These are phyloP conservation scores for Acanthamoeba royreba DNA, from an alignment of 208 protist species.

Conservation along the genomic window DNA sequence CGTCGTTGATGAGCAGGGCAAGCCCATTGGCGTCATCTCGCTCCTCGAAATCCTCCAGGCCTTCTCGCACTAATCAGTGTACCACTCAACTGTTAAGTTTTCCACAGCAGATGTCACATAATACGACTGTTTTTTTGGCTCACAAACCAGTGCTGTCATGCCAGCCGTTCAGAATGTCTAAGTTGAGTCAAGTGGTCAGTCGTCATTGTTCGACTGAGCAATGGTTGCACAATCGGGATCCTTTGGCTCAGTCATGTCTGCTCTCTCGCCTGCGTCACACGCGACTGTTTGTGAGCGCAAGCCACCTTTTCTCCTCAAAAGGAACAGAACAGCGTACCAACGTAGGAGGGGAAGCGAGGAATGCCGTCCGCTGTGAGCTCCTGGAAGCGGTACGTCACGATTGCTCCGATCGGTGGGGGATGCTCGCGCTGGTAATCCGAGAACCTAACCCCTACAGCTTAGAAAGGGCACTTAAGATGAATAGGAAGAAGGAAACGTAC, in stretches of 20 bases:
- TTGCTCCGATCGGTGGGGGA: constrained; percentile 68
- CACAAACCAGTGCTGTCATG: background rate
- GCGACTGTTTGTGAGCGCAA: too few relatives aligned
- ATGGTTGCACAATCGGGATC: background rate
- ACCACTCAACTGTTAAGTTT: background rate
- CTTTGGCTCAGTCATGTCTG: constrained; percentile 17
- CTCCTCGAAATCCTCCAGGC: background rate
- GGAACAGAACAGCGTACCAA: too few relatives aligned
- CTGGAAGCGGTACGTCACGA: constrained; percentile 77
- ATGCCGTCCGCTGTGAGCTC: constrained; percentile 72
- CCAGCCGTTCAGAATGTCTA: background rate
- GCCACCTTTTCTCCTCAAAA: too few relatives aligned
- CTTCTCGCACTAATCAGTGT: background rate
- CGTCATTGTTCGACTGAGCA: background rate
- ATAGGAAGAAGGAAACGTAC: background rate
- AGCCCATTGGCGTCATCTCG: constrained; percentile 2
- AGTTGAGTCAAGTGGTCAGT: too few relatives aligned
- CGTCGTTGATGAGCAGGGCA: background rate
- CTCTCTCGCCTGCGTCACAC: constrained; percentile 38
- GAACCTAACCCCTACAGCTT: background rate
- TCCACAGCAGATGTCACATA: background rate
- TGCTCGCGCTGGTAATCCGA: constrained; percentile 60
- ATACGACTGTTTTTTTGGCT: background rate
- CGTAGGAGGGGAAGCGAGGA: constrained; percentile 74
- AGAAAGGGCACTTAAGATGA: background rate